phyloP scores from a whole-genome alignment of 2,329 filamentous ascomycete genomes.

The Pseudogymnoascus sp. region DNA sequence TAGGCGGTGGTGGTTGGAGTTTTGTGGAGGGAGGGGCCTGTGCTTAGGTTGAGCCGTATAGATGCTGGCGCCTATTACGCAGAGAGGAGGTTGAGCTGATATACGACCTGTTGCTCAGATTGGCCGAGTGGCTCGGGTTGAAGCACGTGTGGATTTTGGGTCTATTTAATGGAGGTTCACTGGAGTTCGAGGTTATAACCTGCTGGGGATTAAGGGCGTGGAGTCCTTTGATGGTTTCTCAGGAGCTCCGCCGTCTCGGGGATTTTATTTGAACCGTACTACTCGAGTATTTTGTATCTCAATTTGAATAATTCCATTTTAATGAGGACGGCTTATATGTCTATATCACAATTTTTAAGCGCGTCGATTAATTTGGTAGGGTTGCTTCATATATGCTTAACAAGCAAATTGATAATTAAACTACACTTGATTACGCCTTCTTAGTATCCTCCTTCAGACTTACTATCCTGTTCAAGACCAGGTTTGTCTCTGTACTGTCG shows the following conservation, averaged over 20 bases:
- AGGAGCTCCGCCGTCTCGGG: background rate
- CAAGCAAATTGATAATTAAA: too few relatives aligned
- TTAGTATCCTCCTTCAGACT: slow-evolving; percentile 26
- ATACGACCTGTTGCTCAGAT: background rate
- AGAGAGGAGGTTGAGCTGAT: background rate
- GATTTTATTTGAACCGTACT: background rate
- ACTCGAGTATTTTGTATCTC: too few relatives aligned
- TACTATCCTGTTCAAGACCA: slow-evolving; percentile 86
- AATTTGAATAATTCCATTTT: too few relatives aligned
- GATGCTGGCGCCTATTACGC: background rate
- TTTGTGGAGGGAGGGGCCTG: background rate
- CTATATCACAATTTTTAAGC: too few relatives aligned
- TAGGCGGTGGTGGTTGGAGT: background rate
- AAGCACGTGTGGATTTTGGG: background rate
- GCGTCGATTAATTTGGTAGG: too few relatives aligned
- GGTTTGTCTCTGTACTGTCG: slow-evolving; percentile 67
- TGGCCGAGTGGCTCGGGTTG: background rate
- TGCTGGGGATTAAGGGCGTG: background rate
- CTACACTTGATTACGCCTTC: background rate
- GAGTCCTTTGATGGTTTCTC: background rate
- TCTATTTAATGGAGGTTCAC: background rate
- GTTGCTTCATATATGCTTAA: too few relatives aligned
- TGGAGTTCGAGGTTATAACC: background rate
- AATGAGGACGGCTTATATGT: too few relatives aligned
- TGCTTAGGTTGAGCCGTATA: background rate